phyloP scores from a whole-genome alignment of 164 flowering plant genomes.

The Tetracentron sinense region DNA sequence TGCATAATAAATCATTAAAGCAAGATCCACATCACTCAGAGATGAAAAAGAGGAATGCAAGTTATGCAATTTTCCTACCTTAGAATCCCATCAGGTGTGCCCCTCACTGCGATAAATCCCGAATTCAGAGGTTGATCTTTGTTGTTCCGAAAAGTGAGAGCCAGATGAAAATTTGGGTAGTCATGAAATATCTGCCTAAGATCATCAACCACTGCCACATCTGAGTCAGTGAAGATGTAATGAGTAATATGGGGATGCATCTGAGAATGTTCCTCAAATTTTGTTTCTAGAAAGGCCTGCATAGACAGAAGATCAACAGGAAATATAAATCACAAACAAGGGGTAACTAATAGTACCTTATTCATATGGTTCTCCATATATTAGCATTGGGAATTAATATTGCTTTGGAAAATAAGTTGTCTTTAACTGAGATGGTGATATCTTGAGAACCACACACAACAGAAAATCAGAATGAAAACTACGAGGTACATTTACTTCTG shows the following conservation, averaged over 20 bases:
- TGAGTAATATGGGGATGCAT: constrained; percentile 34
- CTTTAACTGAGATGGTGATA: too few species aligned
- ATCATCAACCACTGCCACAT: constrained; percentile 84
- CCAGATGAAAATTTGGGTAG: constrained; percentile 65
- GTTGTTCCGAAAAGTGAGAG: constrained; percentile 91
- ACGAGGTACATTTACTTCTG: too few species aligned
- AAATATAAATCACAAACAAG: not conserved
- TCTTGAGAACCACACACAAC: too few species aligned
- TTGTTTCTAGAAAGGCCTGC: constrained; percentile 68
- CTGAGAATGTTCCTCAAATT: constrained; percentile 42
- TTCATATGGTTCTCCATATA: too few species aligned
- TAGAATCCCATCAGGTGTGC: constrained; percentile 59
- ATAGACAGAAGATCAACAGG: constrained; percentile 5
- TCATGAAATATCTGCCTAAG: constrained; percentile 55
- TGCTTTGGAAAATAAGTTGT: too few species aligned
- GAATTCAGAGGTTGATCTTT: constrained; percentile 94
- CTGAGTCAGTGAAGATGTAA: constrained; percentile 91
- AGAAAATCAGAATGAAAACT: too few species aligned
- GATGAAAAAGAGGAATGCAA: constrained; percentile 2
- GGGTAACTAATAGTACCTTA: too few species aligned
- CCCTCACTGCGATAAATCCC: constrained; percentile 92
- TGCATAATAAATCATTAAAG: not conserved
- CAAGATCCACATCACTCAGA: not conserved
- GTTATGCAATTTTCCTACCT: constrained; percentile 36
- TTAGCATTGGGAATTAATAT: too few species aligned